Conservation (phyloP, 75 land plant genomes). For the Cryptomeria japonica region DNA sequence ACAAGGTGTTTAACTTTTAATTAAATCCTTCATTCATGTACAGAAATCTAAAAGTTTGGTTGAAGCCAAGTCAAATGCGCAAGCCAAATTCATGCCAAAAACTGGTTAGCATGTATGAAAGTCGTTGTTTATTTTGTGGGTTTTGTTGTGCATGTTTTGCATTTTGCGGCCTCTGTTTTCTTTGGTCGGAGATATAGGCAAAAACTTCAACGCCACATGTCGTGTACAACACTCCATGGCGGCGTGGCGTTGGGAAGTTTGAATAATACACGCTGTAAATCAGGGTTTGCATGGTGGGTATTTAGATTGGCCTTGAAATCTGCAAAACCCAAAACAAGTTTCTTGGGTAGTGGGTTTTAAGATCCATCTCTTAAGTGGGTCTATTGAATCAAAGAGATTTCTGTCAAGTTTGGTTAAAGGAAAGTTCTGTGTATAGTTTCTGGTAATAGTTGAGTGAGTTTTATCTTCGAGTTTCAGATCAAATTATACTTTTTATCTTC, state of each 20-base stretch:
- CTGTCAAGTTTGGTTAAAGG: too few relatives aligned
- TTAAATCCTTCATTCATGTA: neutral
- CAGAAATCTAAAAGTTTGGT: neutral
- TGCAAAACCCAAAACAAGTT: too few relatives aligned
- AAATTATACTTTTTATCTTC: too few relatives aligned
- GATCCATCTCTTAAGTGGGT: too few relatives aligned
- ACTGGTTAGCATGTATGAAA: neutral
- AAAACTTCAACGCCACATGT: neutral
- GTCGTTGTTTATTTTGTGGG: neutral
- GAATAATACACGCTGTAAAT: neutral
- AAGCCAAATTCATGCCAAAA: neutral
- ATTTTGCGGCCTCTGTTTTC: neutral
- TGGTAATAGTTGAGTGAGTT: too few relatives aligned
- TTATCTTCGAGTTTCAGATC: too few relatives aligned
- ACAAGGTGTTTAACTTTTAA: neutral
- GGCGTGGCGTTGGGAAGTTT: neutral
- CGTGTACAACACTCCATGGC: neutral
- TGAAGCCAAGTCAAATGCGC: neutral
- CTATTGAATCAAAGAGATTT: too few relatives aligned
- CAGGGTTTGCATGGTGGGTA: neutral
- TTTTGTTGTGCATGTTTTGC: neutral
- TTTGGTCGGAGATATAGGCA: neutral
- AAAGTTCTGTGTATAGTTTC: too few relatives aligned
- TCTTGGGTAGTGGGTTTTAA: too few relatives aligned
- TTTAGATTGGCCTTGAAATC: neutral